Base-by-base conservation (phyloP, 164 flowering plant genomes). In the Kingdonia uniflora region DNA sequence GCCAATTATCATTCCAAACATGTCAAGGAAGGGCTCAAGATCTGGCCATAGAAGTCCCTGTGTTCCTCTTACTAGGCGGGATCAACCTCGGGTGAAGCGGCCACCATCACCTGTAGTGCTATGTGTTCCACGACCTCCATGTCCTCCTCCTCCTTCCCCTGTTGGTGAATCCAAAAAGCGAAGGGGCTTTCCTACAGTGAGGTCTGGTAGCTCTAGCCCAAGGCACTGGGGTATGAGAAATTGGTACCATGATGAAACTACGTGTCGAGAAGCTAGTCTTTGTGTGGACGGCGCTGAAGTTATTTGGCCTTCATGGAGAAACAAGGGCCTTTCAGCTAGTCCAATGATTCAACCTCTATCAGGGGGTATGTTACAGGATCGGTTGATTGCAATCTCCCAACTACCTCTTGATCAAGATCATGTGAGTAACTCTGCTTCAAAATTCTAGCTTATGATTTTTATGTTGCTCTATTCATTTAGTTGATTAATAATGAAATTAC, bases 191-290 rank as follows among this genome's bases (percentile, higher is more conserved):
- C 94, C 98, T 20, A 81, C 87, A 54, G 96, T 85, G 56, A 81
- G 98, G 65, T 87, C 98, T 68, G 98, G 98, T 63, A 91, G 98
- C 74, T 91, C 98, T 46, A 91, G 98, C 74, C 98, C 98, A 26
- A 81, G 96, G 76, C 81, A 91, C 51, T 91, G 88, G 96, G 90
- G 96, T 45, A 60, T 82, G 60, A 75, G 80, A 72, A 82, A 87
- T 51, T 81, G 86, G 95, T 78, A 72, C 52, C 77, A 75, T 68
- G 97, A 91, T 65, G 87, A 82, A 55, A 64, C 60, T 58, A 76
- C 56, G 47, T 70, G 58, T 57, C 95, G 83, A 52, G 96, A 85
- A 65, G 61, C 78, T 62, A 67, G 73, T 63, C 51, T 82, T 5
- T 69, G 79, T 49, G 63, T 80, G 63, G 91, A 87, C 69, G 86